These are phyloP conservation scores for Stemphylium beticola DNA, from an alignment of 2,329 filamentous ascomycete genomes.

Conservation along the genomic window DNA sequence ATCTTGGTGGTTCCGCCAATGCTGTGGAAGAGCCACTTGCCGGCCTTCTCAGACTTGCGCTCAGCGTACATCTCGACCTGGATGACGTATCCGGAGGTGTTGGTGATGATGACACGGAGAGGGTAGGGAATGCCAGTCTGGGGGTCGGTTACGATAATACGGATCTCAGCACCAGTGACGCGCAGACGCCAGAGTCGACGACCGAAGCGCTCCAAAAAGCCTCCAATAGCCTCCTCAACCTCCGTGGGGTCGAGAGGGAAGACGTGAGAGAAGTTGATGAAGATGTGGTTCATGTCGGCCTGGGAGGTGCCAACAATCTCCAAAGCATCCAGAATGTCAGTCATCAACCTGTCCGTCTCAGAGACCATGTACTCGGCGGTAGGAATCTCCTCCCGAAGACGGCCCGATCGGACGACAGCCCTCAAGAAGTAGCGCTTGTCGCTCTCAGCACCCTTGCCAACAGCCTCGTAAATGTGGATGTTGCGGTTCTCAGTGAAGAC, in stretches of 20 bases:
- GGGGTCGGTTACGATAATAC: conserved; percentile 95
- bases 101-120: conserved; percentile 94
- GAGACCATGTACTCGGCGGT: conserved; percentile 99
- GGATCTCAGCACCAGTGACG: conserved; percentile 96
- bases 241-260: conserved; percentile 90
- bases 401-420: conserved; percentile 90
- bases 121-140: conserved; percentile 84
- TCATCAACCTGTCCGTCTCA: conserved; percentile 94
- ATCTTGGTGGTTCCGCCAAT: conserved; percentile 95
- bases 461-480: conserved; percentile 97
- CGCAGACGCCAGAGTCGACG: conserved; percentile 94
- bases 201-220: conserved; percentile 96
- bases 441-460: conserved; percentile 91
- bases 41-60: conserved; percentile 94
- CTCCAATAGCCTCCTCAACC: conserved; percentile 90
- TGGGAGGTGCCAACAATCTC: conserved; percentile 99
- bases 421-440: conserved; percentile 99
- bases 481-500: conserved; percentile 99
- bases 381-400: conserved; percentile 94
- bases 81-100: conserved; percentile 97
- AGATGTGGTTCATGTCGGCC: conserved; percentile 99
- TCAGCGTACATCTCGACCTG: conserved; percentile 98
- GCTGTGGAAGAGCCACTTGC: conserved; percentile 96
- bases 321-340: conserved; percentile 94
- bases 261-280: conserved; percentile 98